Evolutionary conservation across 1,284 basidiomycete species (phyloP).

Genomic region (Heterobasidion irregulare): DNA sequence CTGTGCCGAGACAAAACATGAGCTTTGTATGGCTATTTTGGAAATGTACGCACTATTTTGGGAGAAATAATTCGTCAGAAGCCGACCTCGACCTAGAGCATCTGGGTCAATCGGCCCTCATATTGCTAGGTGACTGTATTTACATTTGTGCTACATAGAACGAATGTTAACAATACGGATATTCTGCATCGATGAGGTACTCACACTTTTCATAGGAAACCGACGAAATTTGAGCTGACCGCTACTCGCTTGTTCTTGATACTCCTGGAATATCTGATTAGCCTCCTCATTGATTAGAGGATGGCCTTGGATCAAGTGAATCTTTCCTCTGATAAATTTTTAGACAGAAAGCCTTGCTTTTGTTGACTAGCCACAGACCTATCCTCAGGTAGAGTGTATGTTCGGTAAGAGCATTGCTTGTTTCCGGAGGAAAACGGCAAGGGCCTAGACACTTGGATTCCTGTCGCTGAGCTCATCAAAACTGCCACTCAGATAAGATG

Average conservation of each 20-base stretch:
- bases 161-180: constrained; percentile 3
- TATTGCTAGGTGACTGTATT: constrained; percentile 1
- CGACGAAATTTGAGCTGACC: constrained; percentile 54
- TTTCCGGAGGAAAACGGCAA: too few relatives aligned
- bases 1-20: constrained; percentile 25
- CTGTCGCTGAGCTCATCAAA: too few relatives aligned
- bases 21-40: constrained; percentile 1
- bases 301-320: constrained; percentile 49
- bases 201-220: constrained; percentile 58
- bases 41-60: constrained; percentile 55
- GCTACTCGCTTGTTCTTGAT: constrained; percentile 52
- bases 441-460: too few relatives aligned
- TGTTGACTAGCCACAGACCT: constrained; percentile 25
- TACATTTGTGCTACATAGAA: constrained; percentile 54
- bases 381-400: constrained; percentile 24
- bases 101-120: background rate
- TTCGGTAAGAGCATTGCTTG: background rate
- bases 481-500: too few relatives aligned
- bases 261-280: constrained; percentile 47
- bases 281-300: constrained; percentile 33
- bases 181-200: constrained; percentile 14
- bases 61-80: constrained; percentile 75
- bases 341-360: background rate
- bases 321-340: constrained; percentile 38
- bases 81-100: constrained; percentile 47